Evolutionary conservation across 306 rosid species (phyloP), one percentile per base, ranked within the genome.

Genomic region (Pterocarpus macrocarpus): DNA sequence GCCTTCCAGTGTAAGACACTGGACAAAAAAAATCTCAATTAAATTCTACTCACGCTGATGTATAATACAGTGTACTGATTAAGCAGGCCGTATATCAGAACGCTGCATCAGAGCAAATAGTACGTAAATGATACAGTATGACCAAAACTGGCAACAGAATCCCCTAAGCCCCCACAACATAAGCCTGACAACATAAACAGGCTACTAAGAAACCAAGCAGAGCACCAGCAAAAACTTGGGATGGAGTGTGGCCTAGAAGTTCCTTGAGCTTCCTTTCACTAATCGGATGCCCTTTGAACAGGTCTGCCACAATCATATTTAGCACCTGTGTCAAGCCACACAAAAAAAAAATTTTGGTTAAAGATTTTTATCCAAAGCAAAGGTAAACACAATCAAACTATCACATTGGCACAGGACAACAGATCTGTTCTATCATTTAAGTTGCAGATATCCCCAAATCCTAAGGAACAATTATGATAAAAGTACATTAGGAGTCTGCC

Each of bases 211-310:
- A 73, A 57, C 98, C 98, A 45, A 94, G 91, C 39, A 94, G 33
- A 82, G 98, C 97, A 80, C 98, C 98, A 6, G 85, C 97, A 67
- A 94, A 71, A 30, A 94, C 98, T 85, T 94, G 98, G 35, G 97
- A 94, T 13, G 92, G 97, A 16, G 97, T 91, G 85, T 94, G 97
- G 71, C 97, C 98, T 62, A 94, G 92, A 78, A 94, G 93, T 80
- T 92, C 98, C 83, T 94, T 94, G 7, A 94, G 94, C 85, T 94
- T 94, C 63, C 94, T 92, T 85, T 94, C 85, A 88, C 97, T 87
- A 69, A 94, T 86, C 7, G 97, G 97, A 86, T 94, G 98, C 69
- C 97, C 98, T 84, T 91, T 79, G 74, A 94, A 94, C 82, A 94
- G 82, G 89, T 92, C 94, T 76, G 88, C 92, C n/a, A 94, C 91